Conservation (phyloP, 768 basidiomycete species). For the Dentipellis fragilis region DNA sequence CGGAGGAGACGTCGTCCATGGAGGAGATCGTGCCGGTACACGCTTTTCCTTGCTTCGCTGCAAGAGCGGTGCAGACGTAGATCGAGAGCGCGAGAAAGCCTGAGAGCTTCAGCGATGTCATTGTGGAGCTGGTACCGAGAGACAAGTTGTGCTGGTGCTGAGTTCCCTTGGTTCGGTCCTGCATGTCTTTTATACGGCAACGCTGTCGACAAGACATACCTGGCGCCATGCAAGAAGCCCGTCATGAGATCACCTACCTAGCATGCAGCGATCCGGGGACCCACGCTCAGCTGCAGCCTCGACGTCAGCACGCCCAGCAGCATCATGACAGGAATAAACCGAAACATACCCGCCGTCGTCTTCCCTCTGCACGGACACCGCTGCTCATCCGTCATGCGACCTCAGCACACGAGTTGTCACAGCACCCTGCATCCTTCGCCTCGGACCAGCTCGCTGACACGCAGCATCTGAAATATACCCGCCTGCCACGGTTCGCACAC, state of each 20-base stretch:
- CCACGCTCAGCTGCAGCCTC: background rate
- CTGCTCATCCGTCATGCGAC: too few species aligned
- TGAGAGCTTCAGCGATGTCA: background rate
- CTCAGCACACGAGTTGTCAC: too few species aligned
- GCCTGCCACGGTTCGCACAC: too few species aligned
- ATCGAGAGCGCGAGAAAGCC: background rate
- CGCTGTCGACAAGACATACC: background rate
- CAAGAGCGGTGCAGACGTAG: background rate
- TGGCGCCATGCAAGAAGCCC: background rate
- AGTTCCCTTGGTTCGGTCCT: background rate
- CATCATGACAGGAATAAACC: background rate
- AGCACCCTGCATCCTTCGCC: too few species aligned
- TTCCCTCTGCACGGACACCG: too few species aligned
- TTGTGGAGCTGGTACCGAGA: too few species aligned
- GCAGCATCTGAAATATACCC: too few species aligned
- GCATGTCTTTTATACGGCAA: background rate
- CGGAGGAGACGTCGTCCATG: conserved; percentile 36
- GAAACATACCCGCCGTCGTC: background rate
- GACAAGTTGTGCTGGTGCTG: background rate
- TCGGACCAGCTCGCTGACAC: too few species aligned
- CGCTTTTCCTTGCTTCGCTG: conserved; percentile 23
- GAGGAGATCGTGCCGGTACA: conserved; percentile 50
- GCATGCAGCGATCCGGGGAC: too few species aligned
- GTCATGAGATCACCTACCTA: background rate
- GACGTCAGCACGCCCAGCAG: background rate